Base-by-base conservation (phyloP, 768 basidiomycete species). In the Phlebiopsis flavidoalba region DNA sequence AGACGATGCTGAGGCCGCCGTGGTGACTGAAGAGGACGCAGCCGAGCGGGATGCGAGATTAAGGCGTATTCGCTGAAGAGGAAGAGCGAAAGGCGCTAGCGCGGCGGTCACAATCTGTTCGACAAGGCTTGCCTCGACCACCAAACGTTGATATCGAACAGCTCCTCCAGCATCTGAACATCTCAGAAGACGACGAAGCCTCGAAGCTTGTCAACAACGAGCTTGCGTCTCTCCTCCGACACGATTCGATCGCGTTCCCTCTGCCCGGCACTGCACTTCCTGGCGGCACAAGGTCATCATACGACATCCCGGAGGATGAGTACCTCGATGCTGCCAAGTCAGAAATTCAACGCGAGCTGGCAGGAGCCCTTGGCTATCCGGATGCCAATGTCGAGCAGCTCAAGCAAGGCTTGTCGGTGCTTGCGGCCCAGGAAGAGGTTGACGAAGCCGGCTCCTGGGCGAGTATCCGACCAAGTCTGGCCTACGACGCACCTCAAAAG, bases 181-280 rank as follows among this genome's bases (percentile, higher is more conserved):
- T 84, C 15, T 74, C 77, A 17, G 83, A 84, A 12, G 78, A 75
- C 3, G 62, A 76, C 19, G 77, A 78, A 40, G 89, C 85, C 1
- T 81, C 84, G 63, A 80, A 74, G 60, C 74, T 95, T 35, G 80
- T 99, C 67, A 82, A 94, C 67, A 70, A 75, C 19, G 97, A 98
- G 69, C 79, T 98, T 52, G 88, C 83, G 3, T 77, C 79, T 45
- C 80, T 99, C 49, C 75, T 98, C 61, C 82, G 86, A 57, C 95
- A 98, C 69, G 97, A 99, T 72, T 83, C 94, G 5, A 84, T 98
- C 59, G 81, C 84, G 0, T 79, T 95, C 73, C 95, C 96, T 3
- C 74, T 98, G 14, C 93, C 95, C 10, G 97, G 97, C 2, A 95
- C 94, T 10, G 81, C 82, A 22, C 79, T 82, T 37, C 82, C 93